Evolutionary conservation across 1,284 basidiomycete species (phyloP), one percentile per base, ranked within the genome.

Genomic region (Naganishia albida): DNA sequence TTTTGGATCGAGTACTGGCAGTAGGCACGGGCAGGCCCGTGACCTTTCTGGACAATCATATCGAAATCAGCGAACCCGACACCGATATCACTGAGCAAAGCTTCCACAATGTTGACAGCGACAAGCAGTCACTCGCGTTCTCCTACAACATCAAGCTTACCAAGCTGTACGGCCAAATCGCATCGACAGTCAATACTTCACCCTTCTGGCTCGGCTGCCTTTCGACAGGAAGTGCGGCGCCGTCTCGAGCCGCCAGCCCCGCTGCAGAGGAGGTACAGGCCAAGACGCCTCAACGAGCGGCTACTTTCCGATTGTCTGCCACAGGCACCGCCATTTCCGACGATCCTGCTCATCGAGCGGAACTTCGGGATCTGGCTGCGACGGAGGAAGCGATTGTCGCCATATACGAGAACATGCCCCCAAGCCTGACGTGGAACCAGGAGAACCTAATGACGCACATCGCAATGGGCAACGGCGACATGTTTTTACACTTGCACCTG

Each of bases 141-240:
- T 51, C 62, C n/a, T 63, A 55, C 30, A 55, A 53, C 34, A 55
- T 63, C 51, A 63, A 63, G 52, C 51, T 63, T 25, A 55, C 53
- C 40, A 53, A 55, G 34, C 43, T 63, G 42, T 63, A 63, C 46
- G 62, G 62, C 8, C 51, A 63, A 20, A 54, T 63, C 26, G 62
- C 62, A 20, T 53, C 51, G 15, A 63, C 53, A 8, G 62, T 63
- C 42, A 63, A 63, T 28, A 55, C 51, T 25, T 55, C 62, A 8
- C 51, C 51, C 20, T 63, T 63, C 20, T 63, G 62, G 62, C 51
- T 55, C 20, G 53, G 51, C 1, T 53, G 62, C 34, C 30, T 63
- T 3, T 46, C 51, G 25, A 63, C 62, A 1, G 62, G 62, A 25
- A 54, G 51, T 25, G 62, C 62, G n/a, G 53, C 53, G 10, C 62